Base-by-base conservation (phyloP, 345 rosid species). In the Corchorus olitorius region DNA sequence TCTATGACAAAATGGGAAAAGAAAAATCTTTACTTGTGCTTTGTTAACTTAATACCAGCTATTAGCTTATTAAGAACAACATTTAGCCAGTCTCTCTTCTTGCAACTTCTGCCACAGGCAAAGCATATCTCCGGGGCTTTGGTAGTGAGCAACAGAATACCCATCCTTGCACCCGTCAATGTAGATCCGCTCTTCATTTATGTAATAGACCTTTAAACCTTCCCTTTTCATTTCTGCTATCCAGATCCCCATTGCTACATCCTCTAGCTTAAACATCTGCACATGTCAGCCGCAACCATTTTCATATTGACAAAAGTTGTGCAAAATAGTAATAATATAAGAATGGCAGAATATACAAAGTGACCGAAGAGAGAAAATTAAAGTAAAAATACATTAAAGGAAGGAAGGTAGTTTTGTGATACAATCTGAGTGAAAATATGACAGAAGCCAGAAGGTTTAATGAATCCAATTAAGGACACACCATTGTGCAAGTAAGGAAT, bases 171-270 rank as follows among this genome's bases (percentile, higher is more conserved):
- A 96, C 45, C 99, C 99, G 4, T 73, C 91, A 66, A 84, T 91
- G 68, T 86, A 62, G 76, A 96, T 83, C 77, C 94, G 83, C 54
- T 69, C 85, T 41, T 96, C 97, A 0, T 86, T 89, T 70, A 85
- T 91, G 17, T 91, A 96, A 50, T 74, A 81, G 22, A 94, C 90
- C 60, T 86, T 74, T 14, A 89, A 77, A 17, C 99, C 99, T 19
- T 84, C 88, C 79, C 85, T 93, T 77, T 77, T 81, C 88, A 94
- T 83, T 4, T 89, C 87, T 1, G 86, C 80, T 11, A 96, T 92
- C 98, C 99, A 96, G 76, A 96, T 92, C 61, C 99, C 98, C 99
- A 96, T 94, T 3, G 97, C 97, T 74, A 92, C 97, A 76, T 96
- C 99, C 87, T 94, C 98, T 74, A 96, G 92, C 92, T 96, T 94